These are phyloP conservation scores for Lyophyllum semitale DNA, from an alignment of 768 basidiomycete genomes.

Conservation along the genomic window DNA sequence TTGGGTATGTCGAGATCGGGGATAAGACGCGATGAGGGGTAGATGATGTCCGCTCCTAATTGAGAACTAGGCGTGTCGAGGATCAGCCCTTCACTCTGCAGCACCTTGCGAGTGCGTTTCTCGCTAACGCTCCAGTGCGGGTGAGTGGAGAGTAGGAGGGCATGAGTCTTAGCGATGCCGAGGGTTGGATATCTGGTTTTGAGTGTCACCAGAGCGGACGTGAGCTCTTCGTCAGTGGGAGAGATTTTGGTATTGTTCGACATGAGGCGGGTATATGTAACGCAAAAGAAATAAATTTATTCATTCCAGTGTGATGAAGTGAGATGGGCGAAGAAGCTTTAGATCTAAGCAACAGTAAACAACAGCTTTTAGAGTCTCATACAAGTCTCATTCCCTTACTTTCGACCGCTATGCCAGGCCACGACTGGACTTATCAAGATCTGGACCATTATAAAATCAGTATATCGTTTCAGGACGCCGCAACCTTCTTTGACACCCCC, in stretches of 20 bases:
- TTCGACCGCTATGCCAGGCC: too few species aligned
- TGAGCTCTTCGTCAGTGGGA: conserved; percentile 70
- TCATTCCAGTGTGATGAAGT: background rate
- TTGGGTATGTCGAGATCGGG: conserved; percentile 59
- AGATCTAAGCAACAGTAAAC: too few species aligned
- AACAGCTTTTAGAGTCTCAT: too few species aligned
- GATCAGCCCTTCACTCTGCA: conserved; percentile 60
- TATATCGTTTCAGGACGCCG: too few species aligned
- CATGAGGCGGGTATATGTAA: conserved; percentile 1
- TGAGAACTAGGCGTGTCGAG: conserved; percentile 22
- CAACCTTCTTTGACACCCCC: too few species aligned
- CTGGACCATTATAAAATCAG: too few species aligned
- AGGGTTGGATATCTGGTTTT: conserved; percentile 59
- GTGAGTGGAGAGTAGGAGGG: conserved; percentile 55
- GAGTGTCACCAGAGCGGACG: conserved; percentile 51
- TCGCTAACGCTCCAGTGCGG: conserved; percentile 83
- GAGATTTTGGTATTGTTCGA: conserved; percentile 22
- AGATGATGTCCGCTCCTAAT: conserved; percentile 26
- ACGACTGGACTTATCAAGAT: too few species aligned
- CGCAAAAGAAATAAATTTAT: conserved; percentile 15
- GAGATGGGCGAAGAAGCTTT: conserved; percentile 4
- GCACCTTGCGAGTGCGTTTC: conserved; percentile 73
- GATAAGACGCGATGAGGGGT: conserved; percentile 68
- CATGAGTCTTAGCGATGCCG: conserved; percentile 74
- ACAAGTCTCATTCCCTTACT: too few species aligned